Evolutionary conservation across 163 green algal genomes (phyloP).

Genomic region (Scenedesmus sp.): DNA sequence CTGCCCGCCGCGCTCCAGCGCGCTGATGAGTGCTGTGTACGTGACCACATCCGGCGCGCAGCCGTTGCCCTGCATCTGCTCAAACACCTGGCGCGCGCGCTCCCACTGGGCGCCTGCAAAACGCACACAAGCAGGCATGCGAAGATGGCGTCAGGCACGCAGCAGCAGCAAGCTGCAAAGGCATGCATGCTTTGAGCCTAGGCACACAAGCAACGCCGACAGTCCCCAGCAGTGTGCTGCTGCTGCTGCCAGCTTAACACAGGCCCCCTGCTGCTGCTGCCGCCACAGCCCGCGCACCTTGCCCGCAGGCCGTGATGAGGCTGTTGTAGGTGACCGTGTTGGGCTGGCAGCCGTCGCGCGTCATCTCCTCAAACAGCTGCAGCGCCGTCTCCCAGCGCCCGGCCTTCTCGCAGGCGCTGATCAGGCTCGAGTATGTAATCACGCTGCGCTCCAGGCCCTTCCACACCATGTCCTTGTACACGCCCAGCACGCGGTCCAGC

Average conservation of each 20-base stretch:
- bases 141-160: not conserved
- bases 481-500: constrained; percentile 73
- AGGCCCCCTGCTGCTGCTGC: not conserved
- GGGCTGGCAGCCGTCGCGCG: constrained; percentile 65
- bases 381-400: constrained; percentile 77
- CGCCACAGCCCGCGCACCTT: constrained; percentile 53
- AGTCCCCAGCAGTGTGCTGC: not conserved
- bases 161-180: not conserved
- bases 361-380: constrained; percentile 79
- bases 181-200: not conserved
- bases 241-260: not conserved
- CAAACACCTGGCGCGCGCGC: constrained; percentile 74
- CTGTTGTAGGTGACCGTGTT: constrained; percentile 84
- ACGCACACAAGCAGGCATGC: not conserved
- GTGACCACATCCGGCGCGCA: constrained; percentile 78
- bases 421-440: constrained; percentile 84
- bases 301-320: constrained; percentile 79
- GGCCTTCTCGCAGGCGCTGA: constrained; percentile 84
- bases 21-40: constrained; percentile 80
- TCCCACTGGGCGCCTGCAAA: constrained; percentile 74
- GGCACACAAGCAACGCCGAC: not conserved
- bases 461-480: constrained; percentile 69
- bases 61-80: constrained; percentile 68
- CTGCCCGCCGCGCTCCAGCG: constrained; percentile 71
- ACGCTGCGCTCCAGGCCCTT: constrained; percentile 70